phyloP scores from a whole-genome alignment of 2,329 filamentous ascomycete species.

The Sclerotinia glacialis region DNA sequence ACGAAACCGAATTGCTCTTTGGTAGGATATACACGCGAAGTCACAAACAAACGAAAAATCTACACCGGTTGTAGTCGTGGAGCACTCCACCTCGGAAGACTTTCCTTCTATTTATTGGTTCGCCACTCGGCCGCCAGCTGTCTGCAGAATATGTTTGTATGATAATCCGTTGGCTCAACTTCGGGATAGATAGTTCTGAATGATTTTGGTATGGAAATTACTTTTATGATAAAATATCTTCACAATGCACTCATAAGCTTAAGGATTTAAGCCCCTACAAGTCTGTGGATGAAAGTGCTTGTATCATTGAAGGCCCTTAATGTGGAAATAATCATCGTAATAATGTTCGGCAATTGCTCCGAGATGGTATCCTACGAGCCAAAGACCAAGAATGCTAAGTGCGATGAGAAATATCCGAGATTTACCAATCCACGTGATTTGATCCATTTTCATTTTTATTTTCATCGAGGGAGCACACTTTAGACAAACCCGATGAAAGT shows the following conservation, averaged over 20 bases:
- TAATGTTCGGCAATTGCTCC: no score
- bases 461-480: background rate
- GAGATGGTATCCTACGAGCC: no score
- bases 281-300: background rate
- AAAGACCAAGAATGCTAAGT: background rate
- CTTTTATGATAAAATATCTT: background rate
- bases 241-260: background rate
- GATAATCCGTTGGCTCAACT: background rate
- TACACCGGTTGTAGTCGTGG: background rate
- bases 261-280: background rate
- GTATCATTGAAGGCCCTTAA: no score
- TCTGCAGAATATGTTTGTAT: background rate
- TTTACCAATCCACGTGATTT: background rate
- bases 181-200: background rate
- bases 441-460: background rate
- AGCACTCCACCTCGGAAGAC: background rate
- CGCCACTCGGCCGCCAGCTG: background rate
- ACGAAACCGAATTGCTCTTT: background rate
- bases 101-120: background rate
- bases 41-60: background rate
- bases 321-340: no score
- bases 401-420: background rate
- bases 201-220: background rate
- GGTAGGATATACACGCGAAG: background rate
- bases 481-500: background rate